Percentiles rank a stretch among this genome's conserved stretches.
These are phyloP conservation scores for Akanthomyces muscarius DNA, from an alignment of 2,329 filamentous ascomycete species.

Conservation along the genomic window DNA sequence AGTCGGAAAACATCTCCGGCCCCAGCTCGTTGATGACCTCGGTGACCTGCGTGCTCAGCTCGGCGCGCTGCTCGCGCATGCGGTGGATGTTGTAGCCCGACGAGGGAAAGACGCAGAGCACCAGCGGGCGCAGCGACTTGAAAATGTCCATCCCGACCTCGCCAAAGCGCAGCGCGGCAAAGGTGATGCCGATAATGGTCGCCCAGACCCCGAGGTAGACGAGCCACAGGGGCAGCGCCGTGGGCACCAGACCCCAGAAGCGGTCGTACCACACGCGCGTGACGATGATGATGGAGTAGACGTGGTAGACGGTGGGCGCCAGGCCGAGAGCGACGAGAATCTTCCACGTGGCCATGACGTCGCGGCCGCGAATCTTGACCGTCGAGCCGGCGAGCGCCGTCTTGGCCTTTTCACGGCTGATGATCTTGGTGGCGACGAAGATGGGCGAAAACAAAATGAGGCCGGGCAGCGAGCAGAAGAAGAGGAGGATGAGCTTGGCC, in stretches of 20 bases:
- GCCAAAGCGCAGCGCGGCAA: slow-evolving; percentile 88
- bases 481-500: slow-evolving; percentile 70
- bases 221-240: slow-evolving; percentile 74
- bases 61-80: slow-evolving; percentile 66
- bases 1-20: slow-evolving; percentile 96
- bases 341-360: slow-evolving; percentile 95
- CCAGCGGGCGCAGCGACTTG: slow-evolving; percentile 85
- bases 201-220: slow-evolving; percentile 72
- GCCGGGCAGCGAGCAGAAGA: slow-evolving; percentile 79
- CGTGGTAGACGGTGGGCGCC: slow-evolving; percentile 75
- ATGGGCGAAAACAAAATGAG: slow-evolving; percentile 83
- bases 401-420: slow-evolving; percentile 76
- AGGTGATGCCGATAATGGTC: slow-evolving; percentile 83
- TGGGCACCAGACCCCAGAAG: slow-evolving; percentile 75
- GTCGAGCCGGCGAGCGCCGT: slow-evolving; percentile 80
- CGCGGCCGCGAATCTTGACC: slow-evolving; percentile 82
- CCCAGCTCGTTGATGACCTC: slow-evolving; percentile 92
- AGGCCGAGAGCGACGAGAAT: slow-evolving; percentile 81
- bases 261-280: slow-evolving; percentile 78
- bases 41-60: slow-evolving; percentile 78
- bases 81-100: slow-evolving; percentile 80
- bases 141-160: slow-evolving; percentile 99
- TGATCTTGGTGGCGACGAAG: slow-evolving; percentile 78
- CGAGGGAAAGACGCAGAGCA: slow-evolving; percentile 78
- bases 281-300: slow-evolving; percentile 72